These are phyloP conservation scores for Mycena sanguinolenta DNA, from an alignment of 768 basidiomycete species.

Conservation along the genomic window DNA sequence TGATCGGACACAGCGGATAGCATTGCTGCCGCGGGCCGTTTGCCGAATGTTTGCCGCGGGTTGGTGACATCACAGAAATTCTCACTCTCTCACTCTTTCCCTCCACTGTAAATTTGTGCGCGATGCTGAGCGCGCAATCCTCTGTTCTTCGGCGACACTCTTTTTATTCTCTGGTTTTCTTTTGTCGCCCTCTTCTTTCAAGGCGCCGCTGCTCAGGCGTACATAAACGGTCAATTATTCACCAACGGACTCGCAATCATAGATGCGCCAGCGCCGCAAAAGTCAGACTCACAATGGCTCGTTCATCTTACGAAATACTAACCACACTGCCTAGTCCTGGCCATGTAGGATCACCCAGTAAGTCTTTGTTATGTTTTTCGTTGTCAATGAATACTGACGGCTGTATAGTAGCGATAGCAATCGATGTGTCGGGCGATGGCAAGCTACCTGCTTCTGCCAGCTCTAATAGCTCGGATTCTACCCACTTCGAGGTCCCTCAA, in stretches of 20 bases:
- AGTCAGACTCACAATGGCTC: neutral
- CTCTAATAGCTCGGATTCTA: constrained; percentile 50
- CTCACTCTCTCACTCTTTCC: neutral
- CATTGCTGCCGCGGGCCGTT: neutral
- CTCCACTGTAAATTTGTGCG: neutral
- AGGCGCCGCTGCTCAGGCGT: neutral
- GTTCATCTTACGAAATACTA: neutral
- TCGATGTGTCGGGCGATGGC: constrained; percentile 59
- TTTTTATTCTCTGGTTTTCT: constrained; percentile 6
- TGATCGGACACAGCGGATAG: too few relatives aligned
- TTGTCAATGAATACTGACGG: neutral
- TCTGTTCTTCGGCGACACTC: neutral
- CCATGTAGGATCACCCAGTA: constrained; percentile 24
- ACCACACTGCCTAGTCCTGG: constrained; percentile 16
- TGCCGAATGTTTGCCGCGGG: neutral
- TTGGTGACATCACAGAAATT: neutral
- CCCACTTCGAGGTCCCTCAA: constrained; percentile 55
- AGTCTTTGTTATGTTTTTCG: neutral
- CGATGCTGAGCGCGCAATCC: neutral
- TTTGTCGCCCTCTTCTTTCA: constrained; percentile 11
- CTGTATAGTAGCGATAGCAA: constrained; percentile 16
- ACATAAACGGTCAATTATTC: constrained; percentile 19
- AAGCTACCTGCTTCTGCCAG: constrained; percentile 52
- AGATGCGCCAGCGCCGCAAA: constrained; percentile 8
- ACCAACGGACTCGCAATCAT: constrained; percentile 27